These are phyloP conservation scores for Macrophomina phaseolina DNA, from an alignment of 2,329 filamentous ascomycete genomes.

Conservation along the genomic window DNA sequence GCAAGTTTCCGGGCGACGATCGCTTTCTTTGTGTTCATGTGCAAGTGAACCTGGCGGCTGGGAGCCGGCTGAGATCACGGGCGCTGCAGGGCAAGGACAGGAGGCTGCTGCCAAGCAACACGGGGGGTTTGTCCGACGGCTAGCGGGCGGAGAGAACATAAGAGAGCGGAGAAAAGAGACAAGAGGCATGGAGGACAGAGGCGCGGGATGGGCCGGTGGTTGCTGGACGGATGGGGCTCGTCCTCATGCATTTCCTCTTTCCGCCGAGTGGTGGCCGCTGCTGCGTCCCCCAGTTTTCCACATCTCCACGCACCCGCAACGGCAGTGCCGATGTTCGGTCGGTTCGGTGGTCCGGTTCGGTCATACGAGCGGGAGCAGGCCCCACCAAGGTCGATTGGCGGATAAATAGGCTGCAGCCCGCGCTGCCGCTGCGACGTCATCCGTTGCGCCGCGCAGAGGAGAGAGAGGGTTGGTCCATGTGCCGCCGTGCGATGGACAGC, in stretches of 20 bases:
- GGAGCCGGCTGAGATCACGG: background rate
- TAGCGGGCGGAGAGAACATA: background rate
- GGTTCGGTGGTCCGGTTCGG: background rate
- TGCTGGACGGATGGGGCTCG: too few species aligned
- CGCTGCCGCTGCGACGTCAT: conserved; percentile 1
- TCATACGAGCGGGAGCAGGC: conserved; percentile 14
- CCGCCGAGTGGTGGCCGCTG: conserved; percentile 4
- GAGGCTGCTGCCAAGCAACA: background rate
- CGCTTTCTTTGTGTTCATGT: background rate
- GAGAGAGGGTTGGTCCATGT: too few species aligned
- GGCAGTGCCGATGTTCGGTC: background rate
- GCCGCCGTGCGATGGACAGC: background rate
- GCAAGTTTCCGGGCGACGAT: background rate
- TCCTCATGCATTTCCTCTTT: background rate
- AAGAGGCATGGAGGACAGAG: background rate
- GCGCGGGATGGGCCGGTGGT: too few species aligned
- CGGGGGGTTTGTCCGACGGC: background rate
- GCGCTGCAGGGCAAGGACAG: background rate
- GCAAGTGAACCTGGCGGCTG: background rate
- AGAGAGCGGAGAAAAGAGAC: background rate
- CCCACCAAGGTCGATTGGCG: conserved; percentile 21
- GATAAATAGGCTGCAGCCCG: conserved; percentile 11
- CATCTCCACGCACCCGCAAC: background rate
- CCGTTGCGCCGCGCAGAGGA: too few species aligned
- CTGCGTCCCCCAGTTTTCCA: background rate